Evolutionary conservation across 2,329 filamentous ascomycete genomes (phyloP).

Genomic region (Penicillium polonicum): DNA sequence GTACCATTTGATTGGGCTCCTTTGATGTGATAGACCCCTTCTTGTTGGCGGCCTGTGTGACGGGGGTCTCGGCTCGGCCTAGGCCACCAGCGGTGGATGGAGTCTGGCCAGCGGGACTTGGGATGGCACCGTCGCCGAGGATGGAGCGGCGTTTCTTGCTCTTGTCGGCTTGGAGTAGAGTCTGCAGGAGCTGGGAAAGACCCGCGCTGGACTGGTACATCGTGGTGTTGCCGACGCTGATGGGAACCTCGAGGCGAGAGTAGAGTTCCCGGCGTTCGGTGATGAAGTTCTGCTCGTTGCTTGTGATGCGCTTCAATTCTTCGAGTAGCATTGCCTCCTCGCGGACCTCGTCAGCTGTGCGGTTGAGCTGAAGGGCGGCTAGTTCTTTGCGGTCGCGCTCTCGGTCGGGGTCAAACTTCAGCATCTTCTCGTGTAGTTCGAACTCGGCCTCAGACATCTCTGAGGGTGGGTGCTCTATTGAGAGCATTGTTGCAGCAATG

Average conservation of each 20-base stretch:
- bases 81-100: constrained; percentile 40
- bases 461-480: constrained; percentile 72
- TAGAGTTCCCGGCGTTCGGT: constrained; percentile 86
- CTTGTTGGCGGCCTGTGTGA: constrained; percentile 30
- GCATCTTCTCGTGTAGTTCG: constrained; percentile 77
- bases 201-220: constrained; percentile 79
- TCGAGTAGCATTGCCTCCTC: constrained; percentile 88
- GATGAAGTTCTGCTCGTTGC: constrained; percentile 80
- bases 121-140: constrained; percentile 57
- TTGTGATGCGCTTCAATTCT: constrained; percentile 88
- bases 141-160: constrained; percentile 81
- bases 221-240: constrained; percentile 65
- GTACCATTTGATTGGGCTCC: constrained; percentile 55
- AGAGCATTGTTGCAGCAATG: constrained; percentile 79
- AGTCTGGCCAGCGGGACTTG: constrained; percentile 56
- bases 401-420: constrained; percentile 76
- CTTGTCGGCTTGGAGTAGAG: constrained; percentile 78
- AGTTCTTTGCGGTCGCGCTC: constrained; percentile 82
- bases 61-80: constrained; percentile 41
- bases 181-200: constrained; percentile 75
- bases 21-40: constrained; percentile 39
- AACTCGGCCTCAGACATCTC: constrained; percentile 89
- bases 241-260: constrained; percentile 79
- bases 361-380: constrained; percentile 72
- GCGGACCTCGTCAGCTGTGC: constrained; percentile 81